Base-by-base conservation (phyloP, 257 asterid genomes). In the Fraxinus cuspidata region DNA sequence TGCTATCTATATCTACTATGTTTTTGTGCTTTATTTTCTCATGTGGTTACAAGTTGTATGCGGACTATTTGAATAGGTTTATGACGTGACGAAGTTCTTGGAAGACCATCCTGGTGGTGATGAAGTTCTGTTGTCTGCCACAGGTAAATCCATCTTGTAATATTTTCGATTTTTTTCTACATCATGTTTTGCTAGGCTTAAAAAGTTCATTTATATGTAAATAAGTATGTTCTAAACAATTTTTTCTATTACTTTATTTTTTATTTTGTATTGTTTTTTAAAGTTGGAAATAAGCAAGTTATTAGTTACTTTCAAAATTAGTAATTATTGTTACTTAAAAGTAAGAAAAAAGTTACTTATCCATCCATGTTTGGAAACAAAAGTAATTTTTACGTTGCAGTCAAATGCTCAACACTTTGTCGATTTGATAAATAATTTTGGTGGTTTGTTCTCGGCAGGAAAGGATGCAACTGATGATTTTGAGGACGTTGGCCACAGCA, bases 51-150 rank as follows among this genome's bases (percentile, higher is more conserved):
- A 79, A 42, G 16, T 40, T 21, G 9, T 65, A 65, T 37, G 37
- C 40, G 69, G 9, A 38, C 27, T 44, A 12, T 23, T 40, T 44
- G 32, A 71, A 78, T 87, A 94, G 98, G 97, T 92, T 71, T 94
- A 88, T 49, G 91, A 94, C 79, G 97, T 94, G 82, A 90, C 97
- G 2, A 92, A 86, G 73, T 94, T 90, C 89, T 75, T 94, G 91
- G 96, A 92, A 47, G 97, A 94, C 81, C 98, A 94, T 85, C 98
- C 98, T 0, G 98, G 98, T 49, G 98, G 98, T 15, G 98, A 94
- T 49, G 98, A 92, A 73, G 97, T 94, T 71, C 78, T 94, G 88
- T 64, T 91, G 85, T 87, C 94, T 72, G 88, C 96, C 77, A 89
- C 97, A 35, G 97, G 97, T 92, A 81, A 77, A 1, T 10, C 66